phyloP scores from a whole-genome alignment of 176 grass and related monocot genomes.

The Zea luxurians region DNA sequence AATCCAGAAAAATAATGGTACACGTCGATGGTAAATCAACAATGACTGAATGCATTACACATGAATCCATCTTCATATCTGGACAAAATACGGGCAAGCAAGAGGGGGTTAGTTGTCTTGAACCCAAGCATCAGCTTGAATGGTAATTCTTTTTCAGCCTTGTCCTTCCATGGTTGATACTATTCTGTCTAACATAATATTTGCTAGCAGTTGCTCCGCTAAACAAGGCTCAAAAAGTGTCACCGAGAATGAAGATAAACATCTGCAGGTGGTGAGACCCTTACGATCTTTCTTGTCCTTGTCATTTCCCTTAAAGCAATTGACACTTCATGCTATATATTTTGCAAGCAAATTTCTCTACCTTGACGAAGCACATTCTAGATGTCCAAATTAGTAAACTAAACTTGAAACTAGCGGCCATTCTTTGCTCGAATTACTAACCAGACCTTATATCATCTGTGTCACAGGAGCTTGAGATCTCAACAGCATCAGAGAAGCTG shows the following conservation, averaged over 20 bases:
- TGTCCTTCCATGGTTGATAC: background rate
- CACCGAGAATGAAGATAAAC: conserved; percentile 47
- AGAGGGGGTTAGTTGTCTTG: conserved; percentile 33
- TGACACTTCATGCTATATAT: conserved; percentile 2
- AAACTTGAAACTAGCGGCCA: background rate
- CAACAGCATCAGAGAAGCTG: conserved; percentile 74
- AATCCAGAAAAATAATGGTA: conserved; percentile 37
- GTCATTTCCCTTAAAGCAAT: background rate
- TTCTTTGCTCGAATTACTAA: background rate
- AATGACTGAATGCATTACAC: conserved; percentile 23
- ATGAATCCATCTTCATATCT: conserved; percentile 21
- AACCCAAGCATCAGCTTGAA: conserved; percentile 44
- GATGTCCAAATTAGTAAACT: background rate
- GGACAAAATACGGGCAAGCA: conserved; percentile 34
- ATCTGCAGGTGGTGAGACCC: conserved; percentile 60
- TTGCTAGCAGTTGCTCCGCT: conserved; percentile 30
- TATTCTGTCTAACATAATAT: conserved; percentile 29
- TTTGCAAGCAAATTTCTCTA: conserved; percentile 15
- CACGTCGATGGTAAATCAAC: conserved; percentile 29
- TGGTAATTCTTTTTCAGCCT: conserved; percentile 35
- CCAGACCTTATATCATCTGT: background rate
- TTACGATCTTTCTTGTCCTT: conserved; percentile 6
- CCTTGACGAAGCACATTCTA: background rate
- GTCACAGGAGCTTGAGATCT: conserved; percentile 59
- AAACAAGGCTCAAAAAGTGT: conserved; percentile 46